A percentile compares a stretch with the other conserved stretches of the same genome.
Conservation (phyloP, 768 basidiomycete species). For the Trametes punicea region DNA sequence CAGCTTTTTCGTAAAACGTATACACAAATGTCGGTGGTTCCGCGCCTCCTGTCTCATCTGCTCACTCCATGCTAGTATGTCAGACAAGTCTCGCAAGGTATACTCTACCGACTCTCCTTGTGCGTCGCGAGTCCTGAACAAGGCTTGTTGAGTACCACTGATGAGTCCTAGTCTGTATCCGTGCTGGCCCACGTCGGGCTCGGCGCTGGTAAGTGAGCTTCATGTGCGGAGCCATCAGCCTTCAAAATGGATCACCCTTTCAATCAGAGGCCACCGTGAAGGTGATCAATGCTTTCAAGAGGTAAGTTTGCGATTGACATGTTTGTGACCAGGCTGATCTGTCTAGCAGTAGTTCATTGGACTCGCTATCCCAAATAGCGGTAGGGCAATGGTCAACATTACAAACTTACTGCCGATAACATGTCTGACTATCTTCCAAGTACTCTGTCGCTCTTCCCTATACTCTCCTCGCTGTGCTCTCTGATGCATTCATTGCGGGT, state of each 20-base stretch:
- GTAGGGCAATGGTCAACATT: neutral
- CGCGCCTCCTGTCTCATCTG: too few relatives aligned
- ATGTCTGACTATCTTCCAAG: too few relatives aligned
- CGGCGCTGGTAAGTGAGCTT: slow-evolving; percentile 13
- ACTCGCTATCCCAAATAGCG: slow-evolving; percentile 11
- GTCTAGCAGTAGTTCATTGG: neutral
- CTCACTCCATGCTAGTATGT: slow-evolving; percentile 6
- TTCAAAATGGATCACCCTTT: neutral
- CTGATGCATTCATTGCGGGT: slow-evolving; percentile 17
- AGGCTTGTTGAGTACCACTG: neutral
- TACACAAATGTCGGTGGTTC: slow-evolving; percentile 7
- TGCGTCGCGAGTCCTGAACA: neutral
- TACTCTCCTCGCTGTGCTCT: slow-evolving; percentile 15
- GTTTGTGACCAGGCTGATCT: neutral
- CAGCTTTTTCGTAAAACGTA: slow-evolving; percentile 20
- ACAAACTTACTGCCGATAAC: neutral
- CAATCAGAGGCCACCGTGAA: slow-evolving; percentile 12
- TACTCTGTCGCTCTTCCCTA: slow-evolving; percentile 14
- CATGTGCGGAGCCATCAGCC: neutral
- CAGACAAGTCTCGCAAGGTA: slow-evolving; percentile 9
- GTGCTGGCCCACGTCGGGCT: slow-evolving; percentile 14
- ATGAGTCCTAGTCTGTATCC: neutral
- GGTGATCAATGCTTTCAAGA: slow-evolving; percentile 11
- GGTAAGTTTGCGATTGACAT: neutral
- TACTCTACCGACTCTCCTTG: slow-evolving; percentile 10